A percentile compares a stretch with the other conserved stretches of the same genome.
Conservation (phyloP, 352 stramenopile species). For the Globisporangium okanoganense region DNA sequence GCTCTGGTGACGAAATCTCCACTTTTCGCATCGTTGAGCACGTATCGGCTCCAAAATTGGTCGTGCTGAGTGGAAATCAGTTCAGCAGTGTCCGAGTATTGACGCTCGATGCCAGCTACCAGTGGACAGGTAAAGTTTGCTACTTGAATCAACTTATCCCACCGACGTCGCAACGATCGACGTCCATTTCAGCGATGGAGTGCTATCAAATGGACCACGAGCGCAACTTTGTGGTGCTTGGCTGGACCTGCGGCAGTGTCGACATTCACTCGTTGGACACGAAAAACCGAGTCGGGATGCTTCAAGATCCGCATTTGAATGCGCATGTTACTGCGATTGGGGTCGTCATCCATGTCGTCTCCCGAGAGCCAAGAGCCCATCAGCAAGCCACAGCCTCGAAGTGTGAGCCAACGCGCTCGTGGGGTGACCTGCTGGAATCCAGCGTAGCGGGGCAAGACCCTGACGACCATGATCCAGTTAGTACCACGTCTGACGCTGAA, state of each 20-base stretch:
- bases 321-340: constrained; percentile 35
- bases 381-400: background rate
- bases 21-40: constrained; percentile 14
- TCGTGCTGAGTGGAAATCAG: constrained; percentile 8
- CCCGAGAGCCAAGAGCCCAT: background rate
- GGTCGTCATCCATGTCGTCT: background rate
- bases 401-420: background rate
- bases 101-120: background rate
- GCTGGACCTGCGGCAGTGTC: constrained; percentile 48
- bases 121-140: background rate
- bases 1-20: constrained; percentile 19
- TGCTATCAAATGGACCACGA: constrained; percentile 1
- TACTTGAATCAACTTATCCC: constrained; percentile 1
- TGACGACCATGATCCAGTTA: background rate
- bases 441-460: background rate
- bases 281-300: constrained; percentile 23
- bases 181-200: constrained; percentile 21
- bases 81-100: constrained; percentile 2
- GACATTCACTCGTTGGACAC: constrained; percentile 30
- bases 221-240: constrained; percentile 28
- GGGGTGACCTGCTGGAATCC: constrained; percentile 3
- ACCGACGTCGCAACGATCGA: background rate
- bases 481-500: background rate
- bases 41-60: constrained; percentile 9
- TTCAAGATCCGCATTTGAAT: constrained; percentile 44